phyloP scores from a whole-genome alignment of 352 stramenopile genomes.

The Pythium aristosporum region DNA sequence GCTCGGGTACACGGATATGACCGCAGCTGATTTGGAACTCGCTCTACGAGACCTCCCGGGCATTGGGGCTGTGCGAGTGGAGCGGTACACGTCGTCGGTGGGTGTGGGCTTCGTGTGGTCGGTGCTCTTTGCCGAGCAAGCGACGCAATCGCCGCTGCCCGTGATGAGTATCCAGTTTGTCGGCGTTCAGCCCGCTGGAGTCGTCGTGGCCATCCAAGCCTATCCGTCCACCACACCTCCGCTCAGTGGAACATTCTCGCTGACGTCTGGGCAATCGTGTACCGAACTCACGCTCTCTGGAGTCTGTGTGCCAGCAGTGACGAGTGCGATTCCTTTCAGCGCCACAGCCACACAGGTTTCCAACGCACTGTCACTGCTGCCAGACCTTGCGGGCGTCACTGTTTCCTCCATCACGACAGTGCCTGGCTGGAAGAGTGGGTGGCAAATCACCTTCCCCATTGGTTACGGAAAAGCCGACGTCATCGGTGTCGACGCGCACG shows the following conservation, averaged over 20 bases:
- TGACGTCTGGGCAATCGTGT: slow-evolving; percentile 61
- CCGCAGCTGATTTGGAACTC: slow-evolving; percentile 32
- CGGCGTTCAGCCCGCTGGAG: slow-evolving; percentile 21
- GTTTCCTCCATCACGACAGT: slow-evolving; percentile 36
- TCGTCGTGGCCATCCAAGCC: slow-evolving; percentile 30
- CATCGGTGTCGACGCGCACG: slow-evolving; percentile 31
- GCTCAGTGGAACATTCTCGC: slow-evolving; percentile 48
- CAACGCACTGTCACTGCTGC: slow-evolving; percentile 50
- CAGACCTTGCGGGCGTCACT: slow-evolving; percentile 49
- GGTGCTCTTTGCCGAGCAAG: slow-evolving; percentile 34
- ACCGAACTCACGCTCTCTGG: slow-evolving; percentile 45
- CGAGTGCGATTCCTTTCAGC: slow-evolving; percentile 37
- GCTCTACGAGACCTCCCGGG: slow-evolving; percentile 35
- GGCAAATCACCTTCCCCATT: slow-evolving; percentile 42
- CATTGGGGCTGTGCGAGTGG: slow-evolving; percentile 33
- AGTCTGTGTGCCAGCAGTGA: slow-evolving; percentile 49
- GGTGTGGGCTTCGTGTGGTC: slow-evolving; percentile 49
- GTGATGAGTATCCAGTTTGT: slow-evolving; percentile 35
- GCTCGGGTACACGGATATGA: slow-evolving; percentile 30
- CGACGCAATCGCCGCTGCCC: slow-evolving; percentile 2
- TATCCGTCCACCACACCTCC: slow-evolving; percentile 27
- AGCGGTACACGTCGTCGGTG: slow-evolving; percentile 31
- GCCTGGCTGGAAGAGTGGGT: slow-evolving; percentile 38
- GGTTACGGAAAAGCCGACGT: slow-evolving; percentile 36
- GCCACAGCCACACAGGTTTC: slow-evolving; percentile 52